Percentiles rank a stretch among this genome's conserved stretches.
Conservation (phyloP, 371 early-diverging fungal genomes). For the Actinomortierella ambigua region DNA sequence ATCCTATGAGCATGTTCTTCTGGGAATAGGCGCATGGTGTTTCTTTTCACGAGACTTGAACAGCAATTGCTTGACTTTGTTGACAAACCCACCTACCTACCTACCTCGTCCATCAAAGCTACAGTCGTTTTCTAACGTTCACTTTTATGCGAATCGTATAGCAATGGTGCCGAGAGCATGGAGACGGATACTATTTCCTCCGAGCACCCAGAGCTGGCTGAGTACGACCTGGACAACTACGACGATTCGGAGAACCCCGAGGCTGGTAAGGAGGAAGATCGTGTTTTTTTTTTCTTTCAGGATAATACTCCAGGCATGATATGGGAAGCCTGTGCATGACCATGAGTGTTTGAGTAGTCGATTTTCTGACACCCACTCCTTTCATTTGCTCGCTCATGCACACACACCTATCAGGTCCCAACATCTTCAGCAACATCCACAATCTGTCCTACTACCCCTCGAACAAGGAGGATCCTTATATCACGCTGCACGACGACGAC, state of each 20-base stretch:
- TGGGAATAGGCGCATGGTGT: no score
- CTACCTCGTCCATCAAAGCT: no score
- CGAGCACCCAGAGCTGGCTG: slow-evolving; percentile 66
- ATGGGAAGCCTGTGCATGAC: no score
- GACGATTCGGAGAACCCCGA: slow-evolving; percentile 57
- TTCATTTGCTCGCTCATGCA: no score
- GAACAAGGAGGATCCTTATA: slow-evolving; percentile 85
- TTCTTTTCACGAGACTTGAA: no score
- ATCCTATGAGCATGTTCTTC: no score
- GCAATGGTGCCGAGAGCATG: slow-evolving; percentile 9
- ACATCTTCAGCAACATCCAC: slow-evolving; percentile 72
- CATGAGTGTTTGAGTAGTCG: no score
- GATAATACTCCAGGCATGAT: neutral
- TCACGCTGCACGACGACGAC: slow-evolving; percentile 70
- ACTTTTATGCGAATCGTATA: no score
- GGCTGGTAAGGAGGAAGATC: slow-evolving; percentile 27
- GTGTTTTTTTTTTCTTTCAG: slow-evolving; percentile 3
- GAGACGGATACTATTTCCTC: slow-evolving; percentile 32
- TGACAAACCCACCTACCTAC: no score
- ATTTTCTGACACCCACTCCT: no score
- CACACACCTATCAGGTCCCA: slow-evolving; percentile 27
- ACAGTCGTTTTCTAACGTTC: no score
- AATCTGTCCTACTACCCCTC: slow-evolving; percentile 80
- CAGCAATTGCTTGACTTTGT: no score
- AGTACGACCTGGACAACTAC: slow-evolving; percentile 80